Percentiles rank a stretch among this genome's conserved stretches.
These are phyloP conservation scores for Penicillium verhagenii DNA, from an alignment of 495 filamentous ascomycete genomes.

Conservation along the genomic window DNA sequence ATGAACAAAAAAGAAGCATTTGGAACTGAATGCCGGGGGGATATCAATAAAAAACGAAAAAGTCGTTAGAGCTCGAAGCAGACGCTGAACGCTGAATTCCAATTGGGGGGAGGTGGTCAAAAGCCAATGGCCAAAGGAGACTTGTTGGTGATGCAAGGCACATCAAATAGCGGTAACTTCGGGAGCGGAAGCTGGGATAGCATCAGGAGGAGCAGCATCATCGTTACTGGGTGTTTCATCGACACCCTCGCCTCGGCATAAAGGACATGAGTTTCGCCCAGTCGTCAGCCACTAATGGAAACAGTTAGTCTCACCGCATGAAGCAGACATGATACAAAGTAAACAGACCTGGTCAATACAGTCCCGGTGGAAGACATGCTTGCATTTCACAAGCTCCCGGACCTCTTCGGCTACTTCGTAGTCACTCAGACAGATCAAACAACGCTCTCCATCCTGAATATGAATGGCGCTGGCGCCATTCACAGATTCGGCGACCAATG, in stretches of 20 bases:
- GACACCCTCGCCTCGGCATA: slow-evolving; percentile 72
- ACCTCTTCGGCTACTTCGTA: slow-evolving; percentile 66
- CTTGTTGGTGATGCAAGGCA: background rate
- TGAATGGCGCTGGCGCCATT: slow-evolving; percentile 47
- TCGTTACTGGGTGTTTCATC: slow-evolving; percentile 30
- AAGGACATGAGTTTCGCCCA: slow-evolving; percentile 74
- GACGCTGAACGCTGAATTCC: slow-evolving; percentile 41
- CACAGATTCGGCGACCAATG: slow-evolving; percentile 50
- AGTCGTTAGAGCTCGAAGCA: slow-evolving; percentile 33
- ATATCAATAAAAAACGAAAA: slow-evolving; percentile 34
- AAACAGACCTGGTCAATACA: slow-evolving; percentile 72
- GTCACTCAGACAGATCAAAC: slow-evolving; percentile 70
- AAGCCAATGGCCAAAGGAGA: background rate
- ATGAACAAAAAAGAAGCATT: background rate
- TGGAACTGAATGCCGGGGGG: slow-evolving; percentile 12
- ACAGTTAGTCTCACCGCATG: slow-evolving; percentile 7
- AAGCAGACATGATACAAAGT: background rate
- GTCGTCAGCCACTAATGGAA: slow-evolving; percentile 68
- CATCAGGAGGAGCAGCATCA: slow-evolving; percentile 12
- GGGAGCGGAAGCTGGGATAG: slow-evolving; percentile 16
- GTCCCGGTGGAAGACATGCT: slow-evolving; percentile 69
- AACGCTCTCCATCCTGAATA: slow-evolving; percentile 60
- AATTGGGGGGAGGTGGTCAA: slow-evolving; percentile 15
- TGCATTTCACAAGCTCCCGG: slow-evolving; percentile 62
- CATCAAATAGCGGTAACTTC: slow-evolving; percentile 25